Conservation (phyloP, 345 rosid species). For the Boechera retrofracta region DNA sequence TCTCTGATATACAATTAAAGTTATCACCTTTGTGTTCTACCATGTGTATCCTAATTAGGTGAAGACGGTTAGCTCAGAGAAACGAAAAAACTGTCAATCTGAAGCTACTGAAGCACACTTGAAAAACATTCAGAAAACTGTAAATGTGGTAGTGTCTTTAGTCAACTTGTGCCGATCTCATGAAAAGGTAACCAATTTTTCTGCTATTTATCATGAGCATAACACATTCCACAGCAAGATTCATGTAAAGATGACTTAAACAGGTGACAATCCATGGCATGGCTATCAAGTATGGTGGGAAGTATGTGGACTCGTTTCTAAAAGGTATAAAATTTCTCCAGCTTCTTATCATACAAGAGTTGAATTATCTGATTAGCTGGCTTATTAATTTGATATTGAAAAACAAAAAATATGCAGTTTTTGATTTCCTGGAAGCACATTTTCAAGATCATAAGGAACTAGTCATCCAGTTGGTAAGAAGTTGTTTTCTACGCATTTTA, state of each 20-base stretch:
- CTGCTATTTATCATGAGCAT: neutral
- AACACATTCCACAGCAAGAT: neutral
- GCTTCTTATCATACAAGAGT: conserved; percentile 15
- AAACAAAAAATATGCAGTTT: conserved; percentile 53
- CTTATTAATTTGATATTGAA: conserved; percentile 7
- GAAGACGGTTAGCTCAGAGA: conserved; percentile 52
- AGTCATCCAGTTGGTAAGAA: conserved; percentile 68
- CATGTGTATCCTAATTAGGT: conserved; percentile 51
- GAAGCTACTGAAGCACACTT: conserved; percentile 58
- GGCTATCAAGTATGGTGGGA: conserved; percentile 92
- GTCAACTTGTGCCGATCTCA: conserved; percentile 70
- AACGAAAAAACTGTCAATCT: conserved; percentile 48
- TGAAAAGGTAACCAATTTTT: conserved; percentile 60
- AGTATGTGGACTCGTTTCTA: conserved; percentile 72
- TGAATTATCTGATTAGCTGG: conserved; percentile 10
- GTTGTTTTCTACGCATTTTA: neutral
- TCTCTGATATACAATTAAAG: neutral
- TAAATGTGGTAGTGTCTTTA: conserved; percentile 72
- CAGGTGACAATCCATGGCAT: conserved; percentile 74
- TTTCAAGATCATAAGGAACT: conserved; percentile 66
- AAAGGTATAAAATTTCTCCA: conserved; percentile 57
- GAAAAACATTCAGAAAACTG: conserved; percentile 56
- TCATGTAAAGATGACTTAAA: conserved; percentile 5
- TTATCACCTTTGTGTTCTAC: conserved; percentile 14
- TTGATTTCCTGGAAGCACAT: conserved; percentile 71